These are phyloP conservation scores for Pilatotrama ljubarskyi DNA, from an alignment of 768 basidiomycete genomes.

Conservation along the genomic window DNA sequence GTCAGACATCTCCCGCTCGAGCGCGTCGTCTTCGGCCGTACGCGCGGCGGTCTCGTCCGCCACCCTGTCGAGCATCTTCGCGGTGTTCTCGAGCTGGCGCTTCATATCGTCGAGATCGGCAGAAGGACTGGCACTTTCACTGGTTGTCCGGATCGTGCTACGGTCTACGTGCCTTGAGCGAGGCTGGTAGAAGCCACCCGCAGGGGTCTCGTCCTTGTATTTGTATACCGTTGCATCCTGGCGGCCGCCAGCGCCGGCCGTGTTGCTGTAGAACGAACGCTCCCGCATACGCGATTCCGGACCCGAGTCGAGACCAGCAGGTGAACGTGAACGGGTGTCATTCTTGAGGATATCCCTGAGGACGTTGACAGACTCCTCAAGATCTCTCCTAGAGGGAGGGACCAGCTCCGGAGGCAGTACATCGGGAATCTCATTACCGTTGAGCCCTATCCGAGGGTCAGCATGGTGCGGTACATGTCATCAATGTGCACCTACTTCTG, in stretches of 20 bases:
- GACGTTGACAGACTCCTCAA: constrained; percentile 87
- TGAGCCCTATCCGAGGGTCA: constrained; percentile 58
- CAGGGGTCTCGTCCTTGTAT: constrained; percentile 64
- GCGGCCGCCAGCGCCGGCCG: constrained; percentile 56
- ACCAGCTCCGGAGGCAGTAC: constrained; percentile 85
- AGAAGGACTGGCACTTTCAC: constrained; percentile 60
- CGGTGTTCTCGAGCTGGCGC: constrained; percentile 75
- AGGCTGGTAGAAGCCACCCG: constrained; percentile 74
- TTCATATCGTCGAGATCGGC: constrained; percentile 86
- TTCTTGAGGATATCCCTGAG: constrained; percentile 85
- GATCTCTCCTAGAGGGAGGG: constrained; percentile 88
- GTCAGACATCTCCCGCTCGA: constrained; percentile 90
- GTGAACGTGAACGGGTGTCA: constrained; percentile 76
- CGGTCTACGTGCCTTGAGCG: constrained; percentile 85
- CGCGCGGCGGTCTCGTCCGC: constrained; percentile 60
- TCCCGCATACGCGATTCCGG: constrained; percentile 65
- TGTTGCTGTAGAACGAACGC: constrained; percentile 66
- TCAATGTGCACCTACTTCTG: constrained; percentile 62
- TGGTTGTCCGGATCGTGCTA: constrained; percentile 70
- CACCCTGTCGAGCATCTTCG: constrained; percentile 74
- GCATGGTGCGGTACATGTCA: background rate
- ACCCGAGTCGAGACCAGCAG: constrained; percentile 44
- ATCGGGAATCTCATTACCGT: constrained; percentile 89
- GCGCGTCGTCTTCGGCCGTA: constrained; percentile 81
- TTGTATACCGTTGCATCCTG: constrained; percentile 94